Percentiles rank a stretch among this genome's conserved stretches.
Evolutionary conservation across 306 rosid species (phyloP).

Genomic region (Ammopiptanthus mongolicus): DNA sequence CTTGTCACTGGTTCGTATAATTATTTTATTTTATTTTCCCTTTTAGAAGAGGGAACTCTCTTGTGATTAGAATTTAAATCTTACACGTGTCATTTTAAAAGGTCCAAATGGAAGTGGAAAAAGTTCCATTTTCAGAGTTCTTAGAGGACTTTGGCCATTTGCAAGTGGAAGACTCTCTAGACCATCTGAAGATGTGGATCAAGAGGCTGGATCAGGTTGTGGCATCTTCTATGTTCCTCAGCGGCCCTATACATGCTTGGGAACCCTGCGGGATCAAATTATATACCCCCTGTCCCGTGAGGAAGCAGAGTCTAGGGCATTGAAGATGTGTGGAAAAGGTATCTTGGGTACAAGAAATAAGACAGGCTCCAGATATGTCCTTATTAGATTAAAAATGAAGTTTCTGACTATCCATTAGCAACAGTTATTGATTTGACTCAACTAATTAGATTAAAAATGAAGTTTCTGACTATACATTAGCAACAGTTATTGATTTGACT

Average conservation of each 20-base stretch:
- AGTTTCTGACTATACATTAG: background rate
- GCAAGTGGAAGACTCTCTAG: conserved; percentile 65
- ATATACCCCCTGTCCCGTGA: conserved; percentile 86
- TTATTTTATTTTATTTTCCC: conserved; percentile 1
- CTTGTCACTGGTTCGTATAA: conserved; percentile 86
- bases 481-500: conserved; percentile 16
- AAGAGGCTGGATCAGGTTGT: conserved; percentile 54
- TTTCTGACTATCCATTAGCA: background rate
- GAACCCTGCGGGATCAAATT: conserved; percentile 95
- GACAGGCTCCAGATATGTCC: background rate
- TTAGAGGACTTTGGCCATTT: conserved; percentile 93
- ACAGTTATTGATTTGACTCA: conserved; percentile 12
- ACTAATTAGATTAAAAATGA: background rate
- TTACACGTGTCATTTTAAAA: conserved; percentile 27
- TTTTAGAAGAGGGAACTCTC: background rate
- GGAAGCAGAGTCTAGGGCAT: conserved; percentile 68
- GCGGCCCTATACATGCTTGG: conserved; percentile 92
- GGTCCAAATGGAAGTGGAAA: conserved; percentile 99
- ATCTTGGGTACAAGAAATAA: conserved; percentile 13
- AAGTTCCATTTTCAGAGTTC: conserved; percentile 95
- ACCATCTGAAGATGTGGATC: conserved; percentile 54
- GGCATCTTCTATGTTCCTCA: conserved; percentile 95
- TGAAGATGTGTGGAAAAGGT: conserved; percentile 67
- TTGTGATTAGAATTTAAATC: conserved; percentile 11
- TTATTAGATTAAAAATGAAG: background rate